Evolutionary conservation across 495 filamentous ascomycete species (phyloP).

Genomic region (Daldinia bambusicola): DNA sequence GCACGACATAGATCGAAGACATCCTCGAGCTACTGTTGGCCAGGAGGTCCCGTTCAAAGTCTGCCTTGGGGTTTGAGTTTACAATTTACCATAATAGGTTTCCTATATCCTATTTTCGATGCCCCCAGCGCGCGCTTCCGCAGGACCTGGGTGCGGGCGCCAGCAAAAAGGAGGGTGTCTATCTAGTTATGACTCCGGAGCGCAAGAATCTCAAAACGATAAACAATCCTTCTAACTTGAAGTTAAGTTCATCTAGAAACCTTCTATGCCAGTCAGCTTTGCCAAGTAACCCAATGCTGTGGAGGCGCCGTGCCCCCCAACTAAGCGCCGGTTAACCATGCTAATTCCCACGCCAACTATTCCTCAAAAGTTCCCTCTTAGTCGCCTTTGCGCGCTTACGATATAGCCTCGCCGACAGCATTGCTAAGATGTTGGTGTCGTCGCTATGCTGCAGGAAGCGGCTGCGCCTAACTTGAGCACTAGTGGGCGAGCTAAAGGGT

Average conservation of each 20-base stretch:
- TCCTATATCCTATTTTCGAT: slow-evolving; percentile 21
- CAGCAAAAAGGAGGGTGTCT: slow-evolving; percentile 20
- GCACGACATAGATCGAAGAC: slow-evolving; percentile 37
- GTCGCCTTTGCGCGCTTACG: slow-evolving; percentile 36
- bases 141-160: slow-evolving; percentile 20
- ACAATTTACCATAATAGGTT: slow-evolving; percentile 22
- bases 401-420: slow-evolving; percentile 21
- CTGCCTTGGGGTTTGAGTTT: slow-evolving; percentile 33
- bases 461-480: slow-evolving; percentile 17
- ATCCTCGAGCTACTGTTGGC: slow-evolving; percentile 35
- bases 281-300: slow-evolving; percentile 33
- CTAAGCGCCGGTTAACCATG: slow-evolving; percentile 38
- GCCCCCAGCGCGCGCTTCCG: slow-evolving; percentile 41
- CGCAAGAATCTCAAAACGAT: slow-evolving; percentile 14
- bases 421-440: slow-evolving; percentile 12
- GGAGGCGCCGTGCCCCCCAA: slow-evolving; percentile 33
- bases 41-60: slow-evolving; percentile 20
- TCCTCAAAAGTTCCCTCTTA: slow-evolving; percentile 23
- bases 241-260: slow-evolving; percentile 35
- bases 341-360: slow-evolving; percentile 27
- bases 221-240: slow-evolving; percentile 21
- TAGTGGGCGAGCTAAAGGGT: slow-evolving; percentile 12
- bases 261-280: slow-evolving; percentile 44
- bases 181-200: slow-evolving; percentile 8
- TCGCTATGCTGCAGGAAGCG: slow-evolving; percentile 20